Evolutionary conservation across 2,329 filamentous ascomycete species (phyloP), one percentile per base, ranked within the genome.

Genomic region (Monosporascus sp.): DNA sequence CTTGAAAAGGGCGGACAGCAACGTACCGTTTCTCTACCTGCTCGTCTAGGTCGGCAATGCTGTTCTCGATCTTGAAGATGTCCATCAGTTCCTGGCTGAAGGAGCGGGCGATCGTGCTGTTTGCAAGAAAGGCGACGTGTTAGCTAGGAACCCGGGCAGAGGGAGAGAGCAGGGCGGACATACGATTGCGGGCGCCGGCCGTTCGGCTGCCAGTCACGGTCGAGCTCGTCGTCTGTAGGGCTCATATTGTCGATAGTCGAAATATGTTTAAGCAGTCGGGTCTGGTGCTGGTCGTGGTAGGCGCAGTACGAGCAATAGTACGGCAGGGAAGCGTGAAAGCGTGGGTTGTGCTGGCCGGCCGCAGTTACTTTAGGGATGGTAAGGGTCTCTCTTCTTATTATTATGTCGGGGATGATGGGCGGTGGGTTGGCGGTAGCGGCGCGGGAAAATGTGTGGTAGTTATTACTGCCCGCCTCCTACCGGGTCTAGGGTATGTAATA

Each of bases 51-150:
- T 87, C 82, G 65, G 87, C 83, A 54, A 94, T 68, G 62, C 86
- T 87, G 71, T 85, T 87, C 63, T 94, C 90, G 67, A 97, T 86
- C 66, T 88, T 87, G 77, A 97, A 97, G 63, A 95, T 87, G 69
- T 91, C 87, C 77, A 93, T 88, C 56, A 97, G 79, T 69, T 93
- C 90, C 45, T 85, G 79, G 55, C 91, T 93, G 74, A 97, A 96
- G 68, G 88, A 90, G 64, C 85, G 87, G 51, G 91, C 92, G 72
- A 96, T 85, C 56, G 90, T 94, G 59, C 92, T 96, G 72, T 27
- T 41, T 41, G 17, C 17, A 58, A 47, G 58, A 56, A 51, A 55
- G 46, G 60, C 51, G 22, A 20, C 19, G 47, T 49, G 55, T 65
- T 54, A 64, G 64, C 52, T 20, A 16, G n/a, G 46, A 58, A 62